Percentiles rank a stretch among this genome's conserved stretches.
These are phyloP conservation scores for Protomyces inouyei DNA, from an alignment of 1,139 yeast species.

Conservation along the genomic window DNA sequence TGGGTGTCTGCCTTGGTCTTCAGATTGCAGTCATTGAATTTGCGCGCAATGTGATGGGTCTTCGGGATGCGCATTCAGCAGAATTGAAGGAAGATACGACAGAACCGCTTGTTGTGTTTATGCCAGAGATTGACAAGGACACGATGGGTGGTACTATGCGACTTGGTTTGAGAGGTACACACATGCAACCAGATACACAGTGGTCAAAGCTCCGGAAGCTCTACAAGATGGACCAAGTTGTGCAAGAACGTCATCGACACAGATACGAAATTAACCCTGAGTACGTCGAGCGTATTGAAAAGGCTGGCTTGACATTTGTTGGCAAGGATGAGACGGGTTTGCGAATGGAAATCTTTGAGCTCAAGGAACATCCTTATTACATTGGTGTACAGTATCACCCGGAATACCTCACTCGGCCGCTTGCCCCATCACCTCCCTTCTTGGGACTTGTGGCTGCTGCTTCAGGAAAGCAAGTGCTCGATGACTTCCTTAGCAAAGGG, in stretches of 20 bases:
- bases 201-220: slow-evolving; percentile 71
- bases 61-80: slow-evolving; percentile 67
- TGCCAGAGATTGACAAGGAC: slow-evolving; percentile 97
- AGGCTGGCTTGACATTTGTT: slow-evolving; percentile 75
- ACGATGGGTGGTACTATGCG: slow-evolving; percentile 99
- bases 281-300: slow-evolving; percentile 64
- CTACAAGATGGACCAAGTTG: slow-evolving; percentile 66
- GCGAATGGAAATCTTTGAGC: slow-evolving; percentile 92
- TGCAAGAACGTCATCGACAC: slow-evolving; percentile 95
- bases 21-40: slow-evolving; percentile 96
- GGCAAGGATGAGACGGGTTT: slow-evolving; percentile 87
- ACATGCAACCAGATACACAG: slow-evolving; percentile 65
- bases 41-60: slow-evolving; percentile 73
- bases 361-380: slow-evolving; percentile 74
- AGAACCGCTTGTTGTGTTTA: slow-evolving; percentile 84
- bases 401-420: slow-evolving; percentile 90
- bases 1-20: slow-evolving; percentile 96
- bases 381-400: slow-evolving; percentile 99
- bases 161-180: slow-evolving; percentile 86
- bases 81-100: slow-evolving; percentile 67
- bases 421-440: slow-evolving; percentile 95
- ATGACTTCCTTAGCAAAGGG: slow-evolving; percentile 13
- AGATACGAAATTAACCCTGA: slow-evolving; percentile 95
- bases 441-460: slow-evolving; percentile 88
- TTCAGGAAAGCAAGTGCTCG: slow-evolving; percentile 21